Evolutionary conservation across 768 basidiomycete species (phyloP).

Genomic region (Leccinum subtestaceum): DNA sequence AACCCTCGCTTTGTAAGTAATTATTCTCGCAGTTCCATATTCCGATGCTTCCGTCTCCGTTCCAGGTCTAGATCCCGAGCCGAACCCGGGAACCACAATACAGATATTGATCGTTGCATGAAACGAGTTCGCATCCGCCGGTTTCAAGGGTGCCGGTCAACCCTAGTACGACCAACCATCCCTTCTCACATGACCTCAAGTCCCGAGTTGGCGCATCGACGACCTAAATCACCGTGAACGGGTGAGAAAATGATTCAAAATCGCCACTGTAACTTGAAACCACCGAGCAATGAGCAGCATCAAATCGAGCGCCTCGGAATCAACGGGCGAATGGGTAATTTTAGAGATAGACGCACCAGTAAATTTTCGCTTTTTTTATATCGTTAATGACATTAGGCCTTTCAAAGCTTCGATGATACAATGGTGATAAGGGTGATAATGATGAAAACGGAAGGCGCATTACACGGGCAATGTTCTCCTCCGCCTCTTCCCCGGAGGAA

Average conservation of each 20-base stretch:
- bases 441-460: neutral
- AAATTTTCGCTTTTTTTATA: neutral
- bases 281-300: neutral
- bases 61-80: neutral
- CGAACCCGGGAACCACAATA: neutral
- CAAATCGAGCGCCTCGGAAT: neutral
- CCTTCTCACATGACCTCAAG: neutral
- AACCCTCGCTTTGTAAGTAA: conserved; percentile 31
- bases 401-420: neutral
- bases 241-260: conserved; percentile 44
- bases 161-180: neutral
- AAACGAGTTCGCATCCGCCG: conserved; percentile 11
- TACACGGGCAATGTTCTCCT: neutral
- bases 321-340: neutral
- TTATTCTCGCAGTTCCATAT: conserved; percentile 12
- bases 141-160: neutral
- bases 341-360: neutral
- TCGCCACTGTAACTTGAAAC: neutral
- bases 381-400: neutral
- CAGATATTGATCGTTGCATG: conserved; percentile 25
- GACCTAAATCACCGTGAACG: conserved; percentile 9
- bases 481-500: neutral
- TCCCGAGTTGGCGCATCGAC: conserved; percentile 14
- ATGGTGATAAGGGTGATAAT: neutral
- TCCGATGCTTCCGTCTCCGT: neutral